Conservation (phyloP, 495 filamentous ascomycete species). For the Beverwykella pulmonaria region DNA sequence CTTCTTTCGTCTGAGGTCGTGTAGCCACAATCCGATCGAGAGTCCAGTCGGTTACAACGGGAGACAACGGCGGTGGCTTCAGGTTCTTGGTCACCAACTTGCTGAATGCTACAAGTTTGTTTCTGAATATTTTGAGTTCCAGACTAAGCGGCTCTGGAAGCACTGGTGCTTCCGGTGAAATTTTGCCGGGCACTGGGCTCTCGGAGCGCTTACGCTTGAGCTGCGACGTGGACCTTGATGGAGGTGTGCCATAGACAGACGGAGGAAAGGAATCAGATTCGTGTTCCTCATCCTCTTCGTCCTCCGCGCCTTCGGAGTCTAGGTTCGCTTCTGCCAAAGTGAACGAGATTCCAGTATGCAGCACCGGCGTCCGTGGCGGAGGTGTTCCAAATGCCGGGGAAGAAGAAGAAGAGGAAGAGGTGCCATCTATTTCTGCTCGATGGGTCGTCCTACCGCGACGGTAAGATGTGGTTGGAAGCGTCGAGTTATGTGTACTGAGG, state of each 20-base stretch:
- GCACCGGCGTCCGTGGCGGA: slow-evolving; percentile 5
- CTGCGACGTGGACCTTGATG: slow-evolving; percentile 7
- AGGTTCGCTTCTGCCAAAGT: slow-evolving; percentile 7
- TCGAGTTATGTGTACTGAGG: neutral
- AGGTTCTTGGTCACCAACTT: slow-evolving; percentile 5
- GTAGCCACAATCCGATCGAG: slow-evolving; percentile 19
- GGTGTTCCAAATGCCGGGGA: slow-evolving; percentile 19
- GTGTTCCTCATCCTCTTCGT: neutral
- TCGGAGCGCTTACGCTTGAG: slow-evolving; percentile 17
- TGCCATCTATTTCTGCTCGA: neutral
- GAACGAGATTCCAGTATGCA: slow-evolving; percentile 31
- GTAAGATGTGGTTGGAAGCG: neutral
- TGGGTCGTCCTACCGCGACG: neutral
- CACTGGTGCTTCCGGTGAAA: neutral
- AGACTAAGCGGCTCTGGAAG: neutral
- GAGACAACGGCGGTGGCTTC: neutral
- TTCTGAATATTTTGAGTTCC: slow-evolving; percentile 8
- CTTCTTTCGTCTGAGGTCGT: slow-evolving; percentile 7
- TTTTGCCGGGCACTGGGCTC: neutral
- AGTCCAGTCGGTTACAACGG: slow-evolving; percentile 10
- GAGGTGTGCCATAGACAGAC: neutral
- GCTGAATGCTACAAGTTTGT: slow-evolving; percentile 25
- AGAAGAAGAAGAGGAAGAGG: slow-evolving; percentile 16
- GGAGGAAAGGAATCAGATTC: neutral
- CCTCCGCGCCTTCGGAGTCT: neutral